A percentile compares a stretch with the other conserved stretches of the same genome.
Evolutionary conservation across 2,329 filamentous ascomycete genomes (phyloP).

Genomic region (Anisogramma anomala): DNA sequence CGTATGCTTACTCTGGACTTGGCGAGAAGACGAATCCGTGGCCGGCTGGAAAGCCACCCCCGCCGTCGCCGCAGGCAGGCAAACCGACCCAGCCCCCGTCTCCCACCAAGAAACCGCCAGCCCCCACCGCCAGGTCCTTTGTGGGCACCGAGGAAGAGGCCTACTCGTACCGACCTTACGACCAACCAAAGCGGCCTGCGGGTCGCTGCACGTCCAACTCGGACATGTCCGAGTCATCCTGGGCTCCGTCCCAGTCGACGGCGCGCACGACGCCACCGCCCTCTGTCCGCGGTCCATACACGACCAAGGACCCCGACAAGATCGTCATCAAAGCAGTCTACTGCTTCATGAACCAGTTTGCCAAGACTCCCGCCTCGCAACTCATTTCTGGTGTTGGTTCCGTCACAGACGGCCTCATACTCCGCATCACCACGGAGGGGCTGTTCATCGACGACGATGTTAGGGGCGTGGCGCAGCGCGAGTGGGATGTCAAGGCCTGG

Average conservation of each 20-base stretch:
- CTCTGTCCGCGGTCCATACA: slow-evolving; percentile 65
- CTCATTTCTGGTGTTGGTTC: slow-evolving; percentile 72
- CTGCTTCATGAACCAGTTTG: slow-evolving; percentile 78
- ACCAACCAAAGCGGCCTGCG: slow-evolving; percentile 47
- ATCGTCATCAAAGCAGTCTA: slow-evolving; percentile 92
- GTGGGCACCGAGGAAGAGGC: slow-evolving; percentile 52
- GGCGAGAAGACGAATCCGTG: slow-evolving; percentile 62
- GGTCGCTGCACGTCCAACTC: slow-evolving; percentile 52
- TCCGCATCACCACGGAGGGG: slow-evolving; percentile 86
- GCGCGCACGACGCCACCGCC: slow-evolving; percentile 73
- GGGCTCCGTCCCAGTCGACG: slow-evolving; percentile 74
- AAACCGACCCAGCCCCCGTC: slow-evolving; percentile 23
- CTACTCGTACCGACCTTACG: slow-evolving; percentile 68
- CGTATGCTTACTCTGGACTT: slow-evolving; percentile 53
- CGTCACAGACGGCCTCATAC: slow-evolving; percentile 83
- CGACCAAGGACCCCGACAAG: slow-evolving; percentile 86
- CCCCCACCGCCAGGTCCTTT: slow-evolving; percentile 45
- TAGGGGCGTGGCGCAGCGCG: slow-evolving; percentile 78
- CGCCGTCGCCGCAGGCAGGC: slow-evolving; percentile 23
- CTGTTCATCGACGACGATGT: slow-evolving; percentile 97
- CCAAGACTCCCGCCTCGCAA: slow-evolving; percentile 81
- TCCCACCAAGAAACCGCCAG: slow-evolving; percentile 29
- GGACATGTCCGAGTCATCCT: slow-evolving; percentile 74
- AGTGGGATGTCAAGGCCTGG: slow-evolving; percentile 99
- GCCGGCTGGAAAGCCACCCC: slow-evolving; percentile 47